Conservation (phyloP, 2,329 filamentous ascomycete genomes). For the Venturia pyrina region DNA sequence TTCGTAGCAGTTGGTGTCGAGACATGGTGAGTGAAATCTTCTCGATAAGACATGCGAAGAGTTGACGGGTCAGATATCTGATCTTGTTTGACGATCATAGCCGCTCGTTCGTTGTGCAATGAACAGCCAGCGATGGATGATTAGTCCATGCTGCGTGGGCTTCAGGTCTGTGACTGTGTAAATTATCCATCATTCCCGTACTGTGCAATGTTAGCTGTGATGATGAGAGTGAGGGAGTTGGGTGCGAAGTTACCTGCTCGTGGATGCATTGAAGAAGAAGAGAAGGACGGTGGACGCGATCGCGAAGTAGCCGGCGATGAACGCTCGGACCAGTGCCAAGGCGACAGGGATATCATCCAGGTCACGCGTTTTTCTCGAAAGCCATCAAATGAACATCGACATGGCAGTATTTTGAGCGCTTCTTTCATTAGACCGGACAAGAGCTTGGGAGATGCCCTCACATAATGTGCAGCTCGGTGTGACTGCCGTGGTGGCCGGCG, state of each 20-base stretch:
- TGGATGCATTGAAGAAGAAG: not conserved
- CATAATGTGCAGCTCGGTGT: conserved; percentile 54
- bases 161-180: not conserved
- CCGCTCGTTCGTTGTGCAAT: not conserved
- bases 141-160: conserved; percentile 4
- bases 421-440: not conserved
- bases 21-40: not conserved
- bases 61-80: conserved; percentile 11
- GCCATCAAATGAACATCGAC: not conserved
- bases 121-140: conserved; percentile 1
- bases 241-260: not conserved
- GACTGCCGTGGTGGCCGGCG: conserved; percentile 52
- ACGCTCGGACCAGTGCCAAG: not conserved
- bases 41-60: not conserved
- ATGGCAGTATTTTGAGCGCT: not conserved
- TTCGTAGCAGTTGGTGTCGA: not conserved
- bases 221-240: not conserved
- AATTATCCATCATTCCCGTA: not conserved
- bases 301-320: not conserved
- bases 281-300: not conserved
- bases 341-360: not conserved
- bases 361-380: not conserved
- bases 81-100: not conserved
- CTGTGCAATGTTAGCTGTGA: not conserved
- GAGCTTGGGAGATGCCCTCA: conserved; percentile 21